Percentiles rank a stretch among this genome's conserved stretches.
Conservation (phyloP, 2,329 filamentous ascomycete species). For the Penicillium hesseltinei region DNA sequence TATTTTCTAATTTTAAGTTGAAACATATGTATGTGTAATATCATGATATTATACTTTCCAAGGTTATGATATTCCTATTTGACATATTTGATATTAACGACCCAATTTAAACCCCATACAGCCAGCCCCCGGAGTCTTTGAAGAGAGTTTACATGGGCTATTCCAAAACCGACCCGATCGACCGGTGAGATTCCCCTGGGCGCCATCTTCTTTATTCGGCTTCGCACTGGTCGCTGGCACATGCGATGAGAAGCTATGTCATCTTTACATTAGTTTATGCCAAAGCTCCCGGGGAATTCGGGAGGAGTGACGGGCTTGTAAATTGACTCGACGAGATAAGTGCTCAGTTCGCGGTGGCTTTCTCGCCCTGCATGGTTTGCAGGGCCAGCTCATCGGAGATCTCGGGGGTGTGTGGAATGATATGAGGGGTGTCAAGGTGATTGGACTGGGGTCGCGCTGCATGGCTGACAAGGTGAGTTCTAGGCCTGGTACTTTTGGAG, state of each 20-base stretch:
- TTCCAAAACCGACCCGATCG: not conserved
- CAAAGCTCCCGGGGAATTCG: slow-evolving; percentile 13
- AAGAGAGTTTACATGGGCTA: not conserved
- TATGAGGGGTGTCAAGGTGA: not conserved
- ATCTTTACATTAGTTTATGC: slow-evolving; percentile 21
- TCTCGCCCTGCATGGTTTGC: not conserved
- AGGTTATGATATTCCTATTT: not conserved
- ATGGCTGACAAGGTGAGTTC: not conserved
- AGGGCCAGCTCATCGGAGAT: slow-evolving; percentile 6
- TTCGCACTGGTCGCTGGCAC: slow-evolving; percentile 24
- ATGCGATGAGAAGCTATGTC: slow-evolving; percentile 18
- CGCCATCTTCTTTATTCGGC: not conserved
- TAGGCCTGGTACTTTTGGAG: not conserved
- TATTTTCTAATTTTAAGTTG: not conserved
- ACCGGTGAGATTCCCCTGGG: not conserved
- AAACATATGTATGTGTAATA: not conserved
- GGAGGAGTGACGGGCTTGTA: slow-evolving; percentile 15
- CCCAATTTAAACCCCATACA: not conserved
- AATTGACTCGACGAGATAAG: slow-evolving; percentile 21
- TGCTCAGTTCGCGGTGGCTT: slow-evolving; percentile 20
- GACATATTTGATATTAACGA: not conserved
- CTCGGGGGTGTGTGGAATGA: not conserved
- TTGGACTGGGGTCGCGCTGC: not conserved
- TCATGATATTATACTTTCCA: not conserved
- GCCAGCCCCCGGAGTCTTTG: not conserved